Base-by-base conservation (phyloP, 2,329 filamentous ascomycete genomes). In the Tolypocladium guangdongense region DNA sequence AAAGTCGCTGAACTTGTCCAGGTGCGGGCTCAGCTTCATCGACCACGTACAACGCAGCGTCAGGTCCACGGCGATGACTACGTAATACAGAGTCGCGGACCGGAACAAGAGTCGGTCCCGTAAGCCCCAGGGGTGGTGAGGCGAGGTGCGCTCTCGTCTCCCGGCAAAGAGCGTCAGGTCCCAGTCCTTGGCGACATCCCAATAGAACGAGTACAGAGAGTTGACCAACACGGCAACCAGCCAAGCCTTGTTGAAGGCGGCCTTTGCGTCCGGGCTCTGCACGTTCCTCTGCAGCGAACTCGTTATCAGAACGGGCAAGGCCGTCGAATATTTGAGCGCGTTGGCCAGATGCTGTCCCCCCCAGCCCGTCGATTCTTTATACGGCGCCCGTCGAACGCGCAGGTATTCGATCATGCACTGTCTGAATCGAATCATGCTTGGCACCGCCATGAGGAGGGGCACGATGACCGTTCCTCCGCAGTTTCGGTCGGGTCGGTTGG, bases 181-280 rank as follows among this genome's bases (percentile, higher is more conserved):
- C 93, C 93, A 99, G 75, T 99, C 93, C 73, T 91, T 93, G 53
- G 89, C 80, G 33, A 97, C 84, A 64, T 99, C 93, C 93, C 93
- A 99, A 76, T 93, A 99, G 74, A 97, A 97, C n/a, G 87, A 90
- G 72, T 96, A 99, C 46, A 87, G 75, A 16, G 89, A 95, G 69
- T 99, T 96, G 62, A 93, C 65, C 36, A 90, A 74, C 33, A 89
- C 87, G 45, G 86, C 86, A 37, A 79, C 70, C 33, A 95, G 74
- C 84, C 89, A 93, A 49, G 74, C 72, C 41, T 74, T 74, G 66
- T 81, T 78, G 54, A 81, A 64, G 0, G 66, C 63, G 3, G 72
- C 66, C 56, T 71, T 68, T 6, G 73, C 69, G 37, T 66, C 65
- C 16, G 69, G 70, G 41, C 67, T 62, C 36, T 66, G 80, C 67